A percentile compares a stretch with the other conserved stretches of the same genome.
phyloP scores from a whole-genome alignment of 257 asterid genomes.

The Pogostemon cablin region DNA sequence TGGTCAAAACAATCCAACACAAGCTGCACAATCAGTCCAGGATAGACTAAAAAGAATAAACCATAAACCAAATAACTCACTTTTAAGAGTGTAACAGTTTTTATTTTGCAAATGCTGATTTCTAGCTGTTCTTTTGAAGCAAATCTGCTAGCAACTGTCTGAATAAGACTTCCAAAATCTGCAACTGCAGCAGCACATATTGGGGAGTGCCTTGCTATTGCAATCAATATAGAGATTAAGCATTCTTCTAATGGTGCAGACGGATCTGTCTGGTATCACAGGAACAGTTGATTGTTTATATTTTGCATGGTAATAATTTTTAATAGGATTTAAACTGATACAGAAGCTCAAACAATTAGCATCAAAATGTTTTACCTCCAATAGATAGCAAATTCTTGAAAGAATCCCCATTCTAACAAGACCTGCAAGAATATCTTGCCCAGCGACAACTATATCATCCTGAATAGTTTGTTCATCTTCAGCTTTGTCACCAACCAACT shows the following conservation, averaged over 20 bases:
- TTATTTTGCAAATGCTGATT: constrained; percentile 67
- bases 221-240: constrained; percentile 74
- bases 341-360: constrained; percentile 19
- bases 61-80: constrained; percentile 43
- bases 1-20: neutral
- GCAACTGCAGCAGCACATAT: constrained; percentile 78
- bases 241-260: constrained; percentile 71
- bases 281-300: constrained; percentile 22
- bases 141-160: constrained; percentile 71
- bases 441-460: constrained; percentile 82
- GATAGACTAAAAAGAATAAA: neutral
- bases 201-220: constrained; percentile 92
- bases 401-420: constrained; percentile 94
- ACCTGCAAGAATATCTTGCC: constrained; percentile 95
- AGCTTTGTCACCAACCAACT: constrained; percentile 41
- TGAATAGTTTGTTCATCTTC: constrained; percentile 78
- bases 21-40: constrained; percentile 14
- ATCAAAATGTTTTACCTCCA: constrained; percentile 66
- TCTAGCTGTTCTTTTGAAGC: constrained; percentile 54
- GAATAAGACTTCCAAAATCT: constrained; percentile 71
- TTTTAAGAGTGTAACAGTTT: constrained; percentile 71
- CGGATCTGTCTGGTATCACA: constrained; percentile 67
- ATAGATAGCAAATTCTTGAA: constrained; percentile 71
- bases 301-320: constrained; percentile 20
- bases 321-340: constrained; percentile 10